A percentile compares a stretch with the other conserved stretches of the same genome.
Evolutionary conservation across 202 grass and related monocot genomes (phyloP).

Genomic region (Cymbopogon flexuosus): DNA sequence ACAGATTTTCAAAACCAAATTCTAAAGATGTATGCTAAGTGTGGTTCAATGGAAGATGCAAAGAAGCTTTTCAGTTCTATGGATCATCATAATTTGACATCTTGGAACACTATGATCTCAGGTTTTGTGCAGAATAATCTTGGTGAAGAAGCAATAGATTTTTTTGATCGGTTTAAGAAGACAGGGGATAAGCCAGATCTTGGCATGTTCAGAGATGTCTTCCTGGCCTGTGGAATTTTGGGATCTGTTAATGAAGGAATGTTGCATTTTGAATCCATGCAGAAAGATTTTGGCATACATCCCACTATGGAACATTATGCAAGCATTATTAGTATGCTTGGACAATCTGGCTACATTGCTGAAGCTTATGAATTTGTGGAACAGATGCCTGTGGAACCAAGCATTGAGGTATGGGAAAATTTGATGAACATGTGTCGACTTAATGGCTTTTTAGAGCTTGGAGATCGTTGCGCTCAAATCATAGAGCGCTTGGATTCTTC

Average conservation of each 20-base stretch:
- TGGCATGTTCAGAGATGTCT: slow-evolving; percentile 58
- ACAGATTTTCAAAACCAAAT: slow-evolving; percentile 65
- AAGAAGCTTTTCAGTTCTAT: slow-evolving; percentile 65
- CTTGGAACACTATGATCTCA: slow-evolving; percentile 79
- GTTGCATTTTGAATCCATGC: slow-evolving; percentile 92
- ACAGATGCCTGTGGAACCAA: slow-evolving; percentile 73
- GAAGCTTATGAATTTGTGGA: slow-evolving; percentile 86
- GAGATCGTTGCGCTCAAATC: slow-evolving; percentile 58
- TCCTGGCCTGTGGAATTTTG: slow-evolving; percentile 69
- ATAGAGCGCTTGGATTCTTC: slow-evolving; percentile 58
- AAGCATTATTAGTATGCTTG: slow-evolving; percentile 82
- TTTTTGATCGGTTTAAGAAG: slow-evolving; percentile 61
- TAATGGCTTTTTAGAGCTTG: slow-evolving; percentile 68
- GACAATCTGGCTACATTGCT: slow-evolving; percentile 73
- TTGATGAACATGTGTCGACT: slow-evolving; percentile 80
- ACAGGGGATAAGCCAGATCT: slow-evolving; percentile 58
- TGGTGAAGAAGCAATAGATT: slow-evolving; percentile 77
- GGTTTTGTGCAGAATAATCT: slow-evolving; percentile 71
- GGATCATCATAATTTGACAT: slow-evolving; percentile 54
- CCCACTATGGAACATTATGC: slow-evolving; percentile 75
- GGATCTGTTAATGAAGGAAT: slow-evolving; percentile 88
- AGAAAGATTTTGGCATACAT: slow-evolving; percentile 72
- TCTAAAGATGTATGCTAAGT: slow-evolving; percentile 85
- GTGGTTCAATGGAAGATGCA: slow-evolving; percentile 71
- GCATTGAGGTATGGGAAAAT: slow-evolving; percentile 72